A percentile compares a stretch with the other conserved stretches of the same genome.
These are phyloP conservation scores for Coelastrella sp. DNA, from an alignment of 139 green algal genomes.

Conservation along the genomic window DNA sequence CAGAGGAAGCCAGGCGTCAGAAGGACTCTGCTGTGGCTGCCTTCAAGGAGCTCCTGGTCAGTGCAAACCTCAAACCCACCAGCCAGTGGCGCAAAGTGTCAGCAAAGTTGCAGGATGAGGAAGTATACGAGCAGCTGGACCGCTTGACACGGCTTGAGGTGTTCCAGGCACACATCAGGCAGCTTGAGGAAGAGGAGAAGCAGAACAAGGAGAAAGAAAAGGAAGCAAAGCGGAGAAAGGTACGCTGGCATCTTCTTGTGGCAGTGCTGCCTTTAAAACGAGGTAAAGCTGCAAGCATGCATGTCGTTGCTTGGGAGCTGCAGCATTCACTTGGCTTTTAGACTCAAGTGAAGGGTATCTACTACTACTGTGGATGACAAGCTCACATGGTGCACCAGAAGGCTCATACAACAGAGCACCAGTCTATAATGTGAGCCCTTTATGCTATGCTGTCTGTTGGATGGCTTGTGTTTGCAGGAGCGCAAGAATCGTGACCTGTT, in stretches of 20 bases:
- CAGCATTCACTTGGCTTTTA: too few relatives aligned
- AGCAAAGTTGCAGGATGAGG: conserved; percentile 74
- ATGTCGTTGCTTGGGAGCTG: too few relatives aligned
- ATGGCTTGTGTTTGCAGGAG: conserved; percentile 52
- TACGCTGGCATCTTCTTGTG: not conserved
- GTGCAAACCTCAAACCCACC: conserved; percentile 52
- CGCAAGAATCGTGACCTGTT: conserved; percentile 83
- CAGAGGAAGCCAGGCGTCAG: conserved; percentile 61
- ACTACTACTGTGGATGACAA: too few relatives aligned
- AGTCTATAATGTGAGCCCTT: too few relatives aligned
- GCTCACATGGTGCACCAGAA: too few relatives aligned
- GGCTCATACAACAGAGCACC: too few relatives aligned
- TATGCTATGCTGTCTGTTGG: too few relatives aligned
- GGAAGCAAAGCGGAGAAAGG: conserved; percentile 66
- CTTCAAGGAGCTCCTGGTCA: conserved; percentile 66
- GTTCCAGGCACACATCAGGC: conserved; percentile 79
- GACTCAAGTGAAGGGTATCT: too few relatives aligned
- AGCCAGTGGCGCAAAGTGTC: conserved; percentile 73
- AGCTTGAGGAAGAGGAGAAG: conserved; percentile 79
- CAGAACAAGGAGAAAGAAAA: conserved; percentile 74
- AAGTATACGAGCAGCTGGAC: conserved; percentile 77
- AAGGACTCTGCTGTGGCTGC: conserved; percentile 59
- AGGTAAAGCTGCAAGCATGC: too few relatives aligned
- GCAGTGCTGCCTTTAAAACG: not conserved
- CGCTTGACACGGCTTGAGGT: conserved; percentile 82